These are phyloP conservation scores for Apophysomyces elegans DNA, from an alignment of 371 early-diverging fungal species.

Conservation along the genomic window DNA sequence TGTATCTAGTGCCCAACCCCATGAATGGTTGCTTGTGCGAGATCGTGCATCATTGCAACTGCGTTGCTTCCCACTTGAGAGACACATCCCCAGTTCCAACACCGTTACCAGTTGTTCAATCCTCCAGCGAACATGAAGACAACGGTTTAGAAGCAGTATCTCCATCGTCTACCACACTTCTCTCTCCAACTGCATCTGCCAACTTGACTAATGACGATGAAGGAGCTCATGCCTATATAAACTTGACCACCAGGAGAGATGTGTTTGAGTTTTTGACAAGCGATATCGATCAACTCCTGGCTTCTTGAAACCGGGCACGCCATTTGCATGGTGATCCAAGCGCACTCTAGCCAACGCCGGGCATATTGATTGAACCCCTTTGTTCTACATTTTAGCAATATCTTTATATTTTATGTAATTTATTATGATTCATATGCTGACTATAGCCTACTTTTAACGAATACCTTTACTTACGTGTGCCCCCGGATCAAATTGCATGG, in stretches of 20 bases:
- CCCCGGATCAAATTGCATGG: no score
- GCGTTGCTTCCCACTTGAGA: conserved; percentile 33
- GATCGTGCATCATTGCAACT: conserved; percentile 28
- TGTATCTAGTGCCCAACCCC: conserved; percentile 31
- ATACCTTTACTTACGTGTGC: no score
- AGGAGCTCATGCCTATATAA: neutral
- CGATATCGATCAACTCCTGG: neutral
- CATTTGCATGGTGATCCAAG: no score
- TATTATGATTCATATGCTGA: no score
- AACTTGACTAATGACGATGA: neutral
- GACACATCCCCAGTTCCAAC: conserved; percentile 16
- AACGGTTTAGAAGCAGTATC: neutral
- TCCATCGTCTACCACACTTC: neutral
- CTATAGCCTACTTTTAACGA: no score
- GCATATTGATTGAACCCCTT: neutral
- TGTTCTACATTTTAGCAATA: neutral
- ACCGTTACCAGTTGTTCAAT: no score
- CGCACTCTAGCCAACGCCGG: no score
- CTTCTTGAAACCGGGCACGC: neutral
- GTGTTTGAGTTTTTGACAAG: neutral
- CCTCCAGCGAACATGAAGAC: neutral
- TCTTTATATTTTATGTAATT: no score
- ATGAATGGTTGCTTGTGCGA: conserved; percentile 41
- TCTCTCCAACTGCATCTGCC: neutral
- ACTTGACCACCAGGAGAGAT: neutral